These are phyloP conservation scores for Trebouxia sp. DNA, from an alignment of 139 green algal genomes.

Conservation along the genomic window DNA sequence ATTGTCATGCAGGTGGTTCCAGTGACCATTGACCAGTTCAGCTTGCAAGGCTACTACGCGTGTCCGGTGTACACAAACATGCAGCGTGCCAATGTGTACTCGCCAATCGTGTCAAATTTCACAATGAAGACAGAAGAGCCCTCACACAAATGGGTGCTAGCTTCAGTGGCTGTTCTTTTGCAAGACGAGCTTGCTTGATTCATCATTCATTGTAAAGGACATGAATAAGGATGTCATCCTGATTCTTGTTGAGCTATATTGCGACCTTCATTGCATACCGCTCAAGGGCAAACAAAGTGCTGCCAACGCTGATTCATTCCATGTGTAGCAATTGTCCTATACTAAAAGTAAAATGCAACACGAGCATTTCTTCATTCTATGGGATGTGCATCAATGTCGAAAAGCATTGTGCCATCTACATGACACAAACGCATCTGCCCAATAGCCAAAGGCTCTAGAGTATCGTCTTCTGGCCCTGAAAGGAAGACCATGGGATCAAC, in stretches of 20 bases:
- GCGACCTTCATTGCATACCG: no score
- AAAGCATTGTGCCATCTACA: slow-evolving; percentile 63
- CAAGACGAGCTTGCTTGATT: slow-evolving; percentile 71
- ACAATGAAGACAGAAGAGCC: slow-evolving; percentile 75
- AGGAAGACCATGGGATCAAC: slow-evolving; percentile 86
- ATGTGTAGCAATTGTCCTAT: background rate
- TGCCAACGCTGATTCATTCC: background rate
- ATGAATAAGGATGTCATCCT: background rate
- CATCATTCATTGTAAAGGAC: no score
- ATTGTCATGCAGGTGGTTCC: slow-evolving; percentile 50
- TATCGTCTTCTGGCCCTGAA: slow-evolving; percentile 38
- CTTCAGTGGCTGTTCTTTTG: slow-evolving; percentile 77
- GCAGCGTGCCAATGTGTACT: slow-evolving; percentile 89
- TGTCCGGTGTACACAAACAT: slow-evolving; percentile 92
- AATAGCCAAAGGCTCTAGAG: slow-evolving; percentile 48
- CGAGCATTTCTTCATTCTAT: slow-evolving; percentile 41
- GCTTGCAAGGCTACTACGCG: slow-evolving; percentile 70
- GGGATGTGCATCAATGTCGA: slow-evolving; percentile 80
- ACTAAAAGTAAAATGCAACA: background rate
- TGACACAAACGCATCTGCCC: slow-evolving; percentile 73
- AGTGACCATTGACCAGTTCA: slow-evolving; percentile 77
- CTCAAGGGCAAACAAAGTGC: no score
- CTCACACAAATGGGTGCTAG: slow-evolving; percentile 79
- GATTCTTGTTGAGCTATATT: background rate
- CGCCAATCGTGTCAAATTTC: slow-evolving; percentile 73